phyloP scores from a whole-genome alignment of 345 rosid genomes.

The Linum lewisii region DNA sequence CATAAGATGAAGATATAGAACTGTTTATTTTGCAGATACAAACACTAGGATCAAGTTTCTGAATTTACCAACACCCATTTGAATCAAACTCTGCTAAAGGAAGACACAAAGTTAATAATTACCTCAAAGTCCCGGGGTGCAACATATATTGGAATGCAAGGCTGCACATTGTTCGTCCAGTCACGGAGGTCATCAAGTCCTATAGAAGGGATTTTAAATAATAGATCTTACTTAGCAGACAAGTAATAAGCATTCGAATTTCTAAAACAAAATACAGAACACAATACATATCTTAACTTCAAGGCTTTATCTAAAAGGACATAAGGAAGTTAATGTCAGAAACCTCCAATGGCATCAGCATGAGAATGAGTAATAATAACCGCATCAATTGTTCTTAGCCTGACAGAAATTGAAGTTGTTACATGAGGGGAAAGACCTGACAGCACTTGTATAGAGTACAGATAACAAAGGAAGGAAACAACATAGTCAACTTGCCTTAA shows the following conservation, averaged over 20 bases:
- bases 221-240: slow-evolving; percentile 13
- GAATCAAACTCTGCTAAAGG: not conserved
- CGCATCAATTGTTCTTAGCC: slow-evolving; percentile 97
- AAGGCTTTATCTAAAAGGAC: slow-evolving; percentile 11
- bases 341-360: slow-evolving; percentile 99
- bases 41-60: not conserved
- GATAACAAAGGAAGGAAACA: slow-evolving; percentile 3
- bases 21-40: not conserved
- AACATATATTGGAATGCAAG: slow-evolving; percentile 66
- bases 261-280: slow-evolving; percentile 5
- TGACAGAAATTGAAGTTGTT: slow-evolving; percentile 55
- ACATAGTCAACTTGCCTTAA: not conserved
- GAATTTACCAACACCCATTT: too few relatives aligned
- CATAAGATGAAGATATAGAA: not conserved
- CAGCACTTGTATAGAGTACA: slow-evolving; percentile 5
- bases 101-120: not conserved
- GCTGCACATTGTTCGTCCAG: slow-evolving; percentile 93
- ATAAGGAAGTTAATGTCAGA: slow-evolving; percentile 43
- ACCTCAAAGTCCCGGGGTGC: slow-evolving; percentile 83
- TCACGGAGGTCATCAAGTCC: slow-evolving; percentile 97
- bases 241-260: slow-evolving; percentile 6
- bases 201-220: slow-evolving; percentile 14
- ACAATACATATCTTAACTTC: slow-evolving; percentile 9
- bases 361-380: slow-evolving; percentile 97
- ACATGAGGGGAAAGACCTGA: slow-evolving; percentile 20